Evolutionary conservation across 108 stramenopile species (phyloP).

Genomic region (Fistulifera pelliculosa): DNA sequence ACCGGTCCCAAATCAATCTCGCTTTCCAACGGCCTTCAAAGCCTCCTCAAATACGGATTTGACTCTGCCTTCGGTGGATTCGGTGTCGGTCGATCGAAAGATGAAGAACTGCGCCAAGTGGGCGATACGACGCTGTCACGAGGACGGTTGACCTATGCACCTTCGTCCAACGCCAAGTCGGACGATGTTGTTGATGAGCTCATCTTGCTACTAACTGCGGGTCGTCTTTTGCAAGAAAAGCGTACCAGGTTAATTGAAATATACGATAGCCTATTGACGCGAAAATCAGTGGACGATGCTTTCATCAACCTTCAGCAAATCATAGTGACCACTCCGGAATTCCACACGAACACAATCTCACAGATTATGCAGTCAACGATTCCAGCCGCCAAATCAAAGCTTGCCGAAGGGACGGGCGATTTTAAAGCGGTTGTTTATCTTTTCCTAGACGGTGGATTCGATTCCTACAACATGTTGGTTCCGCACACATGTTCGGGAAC

Average conservation of each 20-base stretch:
- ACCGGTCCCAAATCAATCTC: conserved; percentile 2
- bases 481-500: conserved; percentile 27
- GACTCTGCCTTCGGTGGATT: conserved; percentile 28
- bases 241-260: conserved; percentile 26
- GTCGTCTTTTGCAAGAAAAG: conserved; percentile 38
- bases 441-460: conserved; percentile 40
- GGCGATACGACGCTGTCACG: too few species aligned
- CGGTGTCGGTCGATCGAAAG: conserved; percentile 1
- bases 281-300: neutral
- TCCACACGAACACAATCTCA: conserved; percentile 28
- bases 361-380: neutral
- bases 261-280: neutral
- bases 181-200: conserved; percentile 43
- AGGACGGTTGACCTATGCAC: too few species aligned
- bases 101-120: too few species aligned
- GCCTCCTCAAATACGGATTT: conserved; percentile 44
- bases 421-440: conserved; percentile 63
- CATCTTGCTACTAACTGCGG: conserved; percentile 36
- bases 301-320: conserved; percentile 19
- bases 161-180: neutral
- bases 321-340: conserved; percentile 37
- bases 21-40: conserved; percentile 29
- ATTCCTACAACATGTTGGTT: conserved; percentile 50
- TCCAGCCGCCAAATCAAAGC: conserved; percentile 1
- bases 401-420: conserved; percentile 18